A percentile compares a stretch with the other conserved stretches of the same genome.
Evolutionary conservation across 257 asterid species (phyloP).

Genomic region (Scutellaria minor): DNA sequence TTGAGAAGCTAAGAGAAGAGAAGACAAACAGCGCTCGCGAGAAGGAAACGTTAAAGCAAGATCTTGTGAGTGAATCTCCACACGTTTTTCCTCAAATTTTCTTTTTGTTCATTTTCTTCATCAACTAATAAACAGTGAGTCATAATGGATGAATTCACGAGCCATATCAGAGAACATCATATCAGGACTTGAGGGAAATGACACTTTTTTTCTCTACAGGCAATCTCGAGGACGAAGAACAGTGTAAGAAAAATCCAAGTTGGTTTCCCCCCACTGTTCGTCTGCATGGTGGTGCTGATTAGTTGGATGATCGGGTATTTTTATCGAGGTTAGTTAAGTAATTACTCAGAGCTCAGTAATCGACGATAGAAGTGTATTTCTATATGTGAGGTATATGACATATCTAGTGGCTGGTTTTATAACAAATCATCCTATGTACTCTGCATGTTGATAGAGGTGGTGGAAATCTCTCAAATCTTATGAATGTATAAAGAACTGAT

Average conservation of each 20-base stretch:
- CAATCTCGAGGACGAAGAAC: constrained; percentile 42
- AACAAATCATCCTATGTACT: constrained; percentile 24
- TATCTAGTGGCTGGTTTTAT: constrained; percentile 31
- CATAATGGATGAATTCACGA: background rate
- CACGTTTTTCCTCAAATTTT: constrained; percentile 2
- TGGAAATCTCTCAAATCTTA: constrained; percentile 20
- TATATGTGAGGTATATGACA: constrained; percentile 29
- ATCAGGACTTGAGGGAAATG: constrained; percentile 5
- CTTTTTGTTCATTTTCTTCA: background rate
- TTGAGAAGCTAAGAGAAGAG: constrained; percentile 61
- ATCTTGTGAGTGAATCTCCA: constrained; percentile 55
- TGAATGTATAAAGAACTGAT: constrained; percentile 40
- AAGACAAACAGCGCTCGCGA: constrained; percentile 46
- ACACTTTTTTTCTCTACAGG: constrained; percentile 46
- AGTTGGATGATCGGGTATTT: constrained; percentile 58
- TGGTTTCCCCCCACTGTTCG: constrained; percentile 76
- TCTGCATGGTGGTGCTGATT: constrained; percentile 71
- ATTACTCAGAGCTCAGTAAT: background rate
- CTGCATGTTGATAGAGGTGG: constrained; percentile 38
- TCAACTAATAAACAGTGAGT: background rate
- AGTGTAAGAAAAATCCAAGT: constrained; percentile 49
- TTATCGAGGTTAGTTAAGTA: constrained; percentile 38
- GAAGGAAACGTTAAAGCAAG: constrained; percentile 53
- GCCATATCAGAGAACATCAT: background rate
- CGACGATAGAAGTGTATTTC: constrained; percentile 30